phyloP scores from a whole-genome alignment of 2,329 filamentous ascomycete genomes.

The Cyanodermella asteris region DNA sequence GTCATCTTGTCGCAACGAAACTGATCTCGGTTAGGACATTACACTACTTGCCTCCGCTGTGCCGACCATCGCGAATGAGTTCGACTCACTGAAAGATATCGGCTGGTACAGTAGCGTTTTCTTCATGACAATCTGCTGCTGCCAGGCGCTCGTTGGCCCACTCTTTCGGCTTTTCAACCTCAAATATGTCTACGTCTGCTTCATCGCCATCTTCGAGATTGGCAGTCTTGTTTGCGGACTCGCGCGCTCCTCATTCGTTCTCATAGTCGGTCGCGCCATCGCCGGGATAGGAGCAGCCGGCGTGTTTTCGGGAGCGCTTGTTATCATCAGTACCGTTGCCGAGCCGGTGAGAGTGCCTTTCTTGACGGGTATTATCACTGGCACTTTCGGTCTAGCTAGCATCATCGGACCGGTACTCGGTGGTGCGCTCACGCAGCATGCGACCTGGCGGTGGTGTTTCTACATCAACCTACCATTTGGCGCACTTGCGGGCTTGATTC shows the following conservation, averaged over 20 bases:
- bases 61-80: conserved; percentile 14
- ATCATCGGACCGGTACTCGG: conserved; percentile 21
- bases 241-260: conserved; percentile 1
- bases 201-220: conserved; percentile 17
- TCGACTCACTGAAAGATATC: conserved; percentile 15
- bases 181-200: conserved; percentile 16
- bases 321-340: conserved; percentile 1
- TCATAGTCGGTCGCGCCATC: conserved; percentile 4
- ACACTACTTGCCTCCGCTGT: conserved; percentile 6
- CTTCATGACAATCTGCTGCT: conserved; percentile 26
- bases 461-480: conserved; percentile 15
- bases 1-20: too few relatives aligned
- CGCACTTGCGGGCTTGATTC: conserved; percentile 7
- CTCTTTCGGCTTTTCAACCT: conserved; percentile 16
- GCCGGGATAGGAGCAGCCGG: conserved; percentile 3
- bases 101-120: conserved; percentile 17
- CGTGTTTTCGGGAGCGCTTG: background rate
- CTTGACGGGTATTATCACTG: background rate
- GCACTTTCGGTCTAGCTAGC: conserved; percentile 16
- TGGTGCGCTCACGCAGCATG: conserved; percentile 18
- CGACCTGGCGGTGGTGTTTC: conserved; percentile 20
- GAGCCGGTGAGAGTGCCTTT: background rate
- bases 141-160: conserved; percentile 17
- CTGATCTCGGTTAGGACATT: too few relatives aligned
- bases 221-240: conserved; percentile 17